Base-by-base conservation (phyloP, 2,329 filamentous ascomycete species). In the Cytospora piceae region DNA sequence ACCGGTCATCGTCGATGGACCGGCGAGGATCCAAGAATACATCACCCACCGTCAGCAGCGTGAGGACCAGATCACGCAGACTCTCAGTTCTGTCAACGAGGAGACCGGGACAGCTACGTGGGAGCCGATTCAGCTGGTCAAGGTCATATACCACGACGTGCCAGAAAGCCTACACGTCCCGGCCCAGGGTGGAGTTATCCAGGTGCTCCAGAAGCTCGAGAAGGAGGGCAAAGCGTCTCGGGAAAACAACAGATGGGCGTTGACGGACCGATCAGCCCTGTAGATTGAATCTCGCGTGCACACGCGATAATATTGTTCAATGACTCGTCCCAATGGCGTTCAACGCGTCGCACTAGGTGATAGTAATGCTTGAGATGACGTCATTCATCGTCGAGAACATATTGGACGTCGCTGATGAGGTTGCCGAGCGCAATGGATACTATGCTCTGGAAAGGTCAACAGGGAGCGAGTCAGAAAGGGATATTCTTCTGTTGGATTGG, bases 41-140 rank as follows among this genome's bases (percentile, higher is more conserved):
- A 91, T 98, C 70, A 76, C 81, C 67, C 95, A 98, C 78, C 84
- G 94, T 37, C 85, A 87, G 72, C 85, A 91, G 78, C 85, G 95
- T 27, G 94, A 98, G 77, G 82, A 87, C 46, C 91, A 96, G 75
- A 87, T 96, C 5, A 69, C 95, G 22, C 83, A 85, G 63, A 87
- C 89, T 0, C 75, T 96, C 70, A 78, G 78, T 52, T 79, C 78
- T 54, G 74, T 73, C 72, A 49, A 69, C 29, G 56, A 65, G 20
- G 60, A 53, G 32, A 72, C 70, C 37, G 71, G 71, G 17, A 39
- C 7, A 11, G 76, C 78, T 65, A 75, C 77, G 0, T 93, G 90
- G 91, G 86, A 85, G 8, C 83, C 87, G 11, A 89, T 93, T 84
- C 92, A 94, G 66, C 81, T 98, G 69, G 94, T 97, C n/a, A 91